phyloP scores from a whole-genome alignment of 495 filamentous ascomycete genomes.

The Penicillium bovifimosum region DNA sequence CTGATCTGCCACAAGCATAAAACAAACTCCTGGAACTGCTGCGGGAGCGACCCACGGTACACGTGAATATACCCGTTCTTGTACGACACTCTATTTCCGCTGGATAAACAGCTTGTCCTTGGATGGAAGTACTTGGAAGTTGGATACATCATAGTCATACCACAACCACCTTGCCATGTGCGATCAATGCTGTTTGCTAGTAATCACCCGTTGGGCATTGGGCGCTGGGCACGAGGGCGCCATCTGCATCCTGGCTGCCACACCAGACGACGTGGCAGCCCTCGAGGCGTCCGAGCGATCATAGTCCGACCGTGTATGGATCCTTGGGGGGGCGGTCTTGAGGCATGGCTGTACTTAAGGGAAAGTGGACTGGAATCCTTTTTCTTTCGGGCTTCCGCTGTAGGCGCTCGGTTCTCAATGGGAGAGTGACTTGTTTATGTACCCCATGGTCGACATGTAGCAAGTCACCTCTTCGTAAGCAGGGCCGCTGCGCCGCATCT shows the following conservation, averaged over 20 bases:
- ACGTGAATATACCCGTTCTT: constrained; percentile 1
- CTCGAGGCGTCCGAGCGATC: constrained; percentile 7
- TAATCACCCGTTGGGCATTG: not conserved
- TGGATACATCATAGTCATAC: no score
- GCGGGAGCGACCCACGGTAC: constrained; percentile 1
- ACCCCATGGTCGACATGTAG: constrained; percentile 1
- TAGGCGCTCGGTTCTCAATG: constrained; percentile 8
- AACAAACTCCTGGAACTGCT: not conserved
- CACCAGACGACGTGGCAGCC: constrained; percentile 22
- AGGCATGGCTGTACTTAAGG: constrained; percentile 2
- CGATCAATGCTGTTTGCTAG: not conserved
- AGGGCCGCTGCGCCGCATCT: not conserved
- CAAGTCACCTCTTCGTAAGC: constrained; percentile 4
- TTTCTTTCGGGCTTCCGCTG: constrained; percentile 9
- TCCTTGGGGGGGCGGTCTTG: not conserved
- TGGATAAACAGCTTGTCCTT: no score
- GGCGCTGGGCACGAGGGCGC: not conserved
- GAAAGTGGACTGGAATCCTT: not conserved
- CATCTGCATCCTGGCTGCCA: constrained; percentile 21
- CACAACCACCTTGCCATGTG: not conserved
- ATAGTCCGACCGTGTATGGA: constrained; percentile 9
- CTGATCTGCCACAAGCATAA: not conserved
- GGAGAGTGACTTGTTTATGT: constrained; percentile 4
- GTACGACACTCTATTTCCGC: constrained; percentile 1
- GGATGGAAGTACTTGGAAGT: no score